Evolutionary conservation across 345 rosid genomes (phyloP).

Genomic region (Cardiospermum halicacabum): DNA sequence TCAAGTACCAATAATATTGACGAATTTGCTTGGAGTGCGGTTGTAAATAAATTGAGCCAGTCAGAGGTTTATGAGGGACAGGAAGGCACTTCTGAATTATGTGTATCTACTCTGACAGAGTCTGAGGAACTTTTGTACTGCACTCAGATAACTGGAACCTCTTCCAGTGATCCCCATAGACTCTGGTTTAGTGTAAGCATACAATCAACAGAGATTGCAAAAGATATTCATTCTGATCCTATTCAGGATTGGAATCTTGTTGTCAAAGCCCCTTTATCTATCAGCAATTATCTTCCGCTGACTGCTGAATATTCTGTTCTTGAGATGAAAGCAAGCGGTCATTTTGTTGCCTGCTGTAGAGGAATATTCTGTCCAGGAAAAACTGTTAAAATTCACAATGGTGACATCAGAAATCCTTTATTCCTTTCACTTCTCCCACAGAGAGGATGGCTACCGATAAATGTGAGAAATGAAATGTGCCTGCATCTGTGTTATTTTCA

Average conservation of each 20-base stretch:
- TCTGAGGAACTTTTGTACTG: conserved; percentile 70
- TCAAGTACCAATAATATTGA: conserved; percentile 29
- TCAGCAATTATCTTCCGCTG: conserved; percentile 83
- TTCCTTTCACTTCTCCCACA: conserved; percentile 79
- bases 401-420: conserved; percentile 63
- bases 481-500: not conserved
- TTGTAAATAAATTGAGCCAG: conserved; percentile 40
- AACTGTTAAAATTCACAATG: conserved; percentile 68
- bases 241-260: conserved; percentile 90
- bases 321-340: conserved; percentile 66
- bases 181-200: conserved; percentile 81
- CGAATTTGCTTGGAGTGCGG: conserved; percentile 86
- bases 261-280: conserved; percentile 75
- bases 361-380: conserved; percentile 63
- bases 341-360: conserved; percentile 54
- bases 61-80: conserved; percentile 27
- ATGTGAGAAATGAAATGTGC: conserved; percentile 37
- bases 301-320: conserved; percentile 73
- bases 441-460: conserved; percentile 80
- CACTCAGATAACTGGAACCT: conserved; percentile 51
- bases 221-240: conserved; percentile 66
- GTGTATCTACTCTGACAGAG: conserved; percentile 64
- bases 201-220: conserved; percentile 77
- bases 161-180: conserved; percentile 45
- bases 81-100: conserved; percentile 44